Conservation (phyloP, 805 yeast genomes). For the Metschnikowia cerradonensis region DNA sequence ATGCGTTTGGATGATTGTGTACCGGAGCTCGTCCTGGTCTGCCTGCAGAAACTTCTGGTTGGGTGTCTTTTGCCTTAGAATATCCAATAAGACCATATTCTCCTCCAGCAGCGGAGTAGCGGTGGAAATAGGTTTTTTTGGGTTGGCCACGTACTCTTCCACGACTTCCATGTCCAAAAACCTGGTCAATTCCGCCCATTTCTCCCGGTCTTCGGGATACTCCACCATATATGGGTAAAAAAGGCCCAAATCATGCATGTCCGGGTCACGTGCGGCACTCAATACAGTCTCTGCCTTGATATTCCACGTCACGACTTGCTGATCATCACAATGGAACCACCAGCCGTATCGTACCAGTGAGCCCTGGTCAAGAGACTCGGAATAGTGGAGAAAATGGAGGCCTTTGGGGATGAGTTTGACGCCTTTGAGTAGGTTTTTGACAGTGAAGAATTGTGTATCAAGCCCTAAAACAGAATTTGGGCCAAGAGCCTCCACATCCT, state of each 20-base stretch:
- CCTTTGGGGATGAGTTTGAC: slow-evolving; percentile 51
- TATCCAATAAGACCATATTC: slow-evolving; percentile 35
- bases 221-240: slow-evolving; percentile 33
- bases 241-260: slow-evolving; percentile 24
- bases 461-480: slow-evolving; percentile 35
- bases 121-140: slow-evolving; percentile 33
- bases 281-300: not conserved
- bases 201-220: slow-evolving; percentile 29
- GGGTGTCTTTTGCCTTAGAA: slow-evolving; percentile 23
- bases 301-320: slow-evolving; percentile 20
- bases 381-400: slow-evolving; percentile 52
- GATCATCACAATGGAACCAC: slow-evolving; percentile 39
- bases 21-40: slow-evolving; percentile 32
- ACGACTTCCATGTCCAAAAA: slow-evolving; percentile 25
- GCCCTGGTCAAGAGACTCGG: slow-evolving; percentile 13
- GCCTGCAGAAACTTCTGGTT: slow-evolving; percentile 22
- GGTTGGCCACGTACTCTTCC: slow-evolving; percentile 12
- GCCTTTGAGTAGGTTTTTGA: slow-evolving; percentile 42
- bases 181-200: slow-evolving; percentile 16
- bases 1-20: slow-evolving; percentile 41
- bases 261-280: slow-evolving; percentile 14
- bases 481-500: slow-evolving; percentile 14
- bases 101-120: slow-evolving; percentile 51
- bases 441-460: slow-evolving; percentile 46
- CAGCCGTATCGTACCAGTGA: slow-evolving; percentile 30